Percentiles rank a stretch among this genome's conserved stretches.
These are phyloP conservation scores for Candida nitratophila DNA, from an alignment of 805 yeast genomes.

Conservation along the genomic window DNA sequence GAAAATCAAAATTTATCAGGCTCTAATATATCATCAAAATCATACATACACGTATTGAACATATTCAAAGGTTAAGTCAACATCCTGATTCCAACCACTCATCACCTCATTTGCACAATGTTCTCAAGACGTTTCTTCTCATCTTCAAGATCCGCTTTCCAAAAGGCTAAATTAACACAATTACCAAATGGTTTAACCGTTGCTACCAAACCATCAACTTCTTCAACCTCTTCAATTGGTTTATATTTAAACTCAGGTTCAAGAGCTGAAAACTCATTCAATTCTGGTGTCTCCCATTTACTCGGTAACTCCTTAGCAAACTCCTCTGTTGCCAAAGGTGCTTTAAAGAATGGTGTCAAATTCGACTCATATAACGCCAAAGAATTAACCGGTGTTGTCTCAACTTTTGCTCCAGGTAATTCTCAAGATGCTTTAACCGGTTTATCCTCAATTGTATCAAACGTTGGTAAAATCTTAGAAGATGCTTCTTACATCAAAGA, in stretches of 20 bases:
- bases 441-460: constrained; percentile 37
- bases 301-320: constrained; percentile 43
- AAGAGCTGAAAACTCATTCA: constrained; percentile 70
- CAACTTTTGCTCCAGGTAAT: constrained; percentile 57
- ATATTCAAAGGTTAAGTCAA: too few relatives aligned
- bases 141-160: constrained; percentile 34
- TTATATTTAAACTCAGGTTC: constrained; percentile 73
- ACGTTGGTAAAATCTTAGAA: constrained; percentile 28
- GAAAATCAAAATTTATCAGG: not conserved
- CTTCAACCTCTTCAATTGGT: constrained; percentile 58
- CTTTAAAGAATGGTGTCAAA: constrained; percentile 45
- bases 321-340: constrained; percentile 24
- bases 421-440: constrained; percentile 44
- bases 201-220: constrained; percentile 60
- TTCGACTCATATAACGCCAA: constrained; percentile 47
- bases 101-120: too few relatives aligned
- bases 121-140: constrained; percentile 52
- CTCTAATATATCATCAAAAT: too few relatives aligned
- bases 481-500: constrained; percentile 38
- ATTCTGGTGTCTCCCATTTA: constrained; percentile 73
- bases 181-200: constrained; percentile 69
- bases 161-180: constrained; percentile 64
- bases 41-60: too few relatives aligned
- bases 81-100: too few relatives aligned
- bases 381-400: constrained; percentile 58